Evolutionary conservation across 2,329 filamentous ascomycete genomes (phyloP), one percentile per base, ranked within the genome.

Genomic region (Massarina eburnea): DNA sequence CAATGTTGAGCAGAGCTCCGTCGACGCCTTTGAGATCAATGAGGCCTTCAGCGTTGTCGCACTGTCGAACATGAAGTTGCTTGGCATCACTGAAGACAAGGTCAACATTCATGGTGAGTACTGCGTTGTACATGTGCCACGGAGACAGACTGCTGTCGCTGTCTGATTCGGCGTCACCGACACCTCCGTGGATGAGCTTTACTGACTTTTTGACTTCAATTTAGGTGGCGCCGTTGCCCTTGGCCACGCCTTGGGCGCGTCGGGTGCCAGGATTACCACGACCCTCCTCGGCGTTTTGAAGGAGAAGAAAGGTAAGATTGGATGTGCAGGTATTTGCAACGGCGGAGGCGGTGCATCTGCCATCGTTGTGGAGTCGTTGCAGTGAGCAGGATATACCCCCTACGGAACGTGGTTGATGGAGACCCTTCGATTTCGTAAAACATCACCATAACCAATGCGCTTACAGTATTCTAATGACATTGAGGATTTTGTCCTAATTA

Each of bases 11-110:
- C 80, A 85, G 59, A 83, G 86, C 54, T 80, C 89, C 48, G 80
- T 99, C 47, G 92, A 97, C 66, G 94, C 84, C 61, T 99, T 94
- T 73, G 94, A 99, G 80, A 96, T 99, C 80, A 99, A 99, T 79
- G 94, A 99, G 80, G 94, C 94, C 33, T 99, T 99, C 80, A 94
- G 89, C 53, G 94, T 96, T 39, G 94, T 99, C 54, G 90, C 94
- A 30, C 81, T 99, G 41, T 91, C 94, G 58, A 99, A 99, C 79
- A 84, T 96, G 76, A 96, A 99, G 82, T 73, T 97, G 44, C 84
- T 99, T 32, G 80, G 79, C 51, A 76, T 99, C 46, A 78, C 79
- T 54, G 81, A 88, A 56, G 88, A 91, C 49, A 95, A 91, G 76
- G 91, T 99, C 69, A 99, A 99, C 76, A 78, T 97, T 45, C 92